Conservation (phyloP, 306 rosid genomes). For the Carpinus viminea region DNA sequence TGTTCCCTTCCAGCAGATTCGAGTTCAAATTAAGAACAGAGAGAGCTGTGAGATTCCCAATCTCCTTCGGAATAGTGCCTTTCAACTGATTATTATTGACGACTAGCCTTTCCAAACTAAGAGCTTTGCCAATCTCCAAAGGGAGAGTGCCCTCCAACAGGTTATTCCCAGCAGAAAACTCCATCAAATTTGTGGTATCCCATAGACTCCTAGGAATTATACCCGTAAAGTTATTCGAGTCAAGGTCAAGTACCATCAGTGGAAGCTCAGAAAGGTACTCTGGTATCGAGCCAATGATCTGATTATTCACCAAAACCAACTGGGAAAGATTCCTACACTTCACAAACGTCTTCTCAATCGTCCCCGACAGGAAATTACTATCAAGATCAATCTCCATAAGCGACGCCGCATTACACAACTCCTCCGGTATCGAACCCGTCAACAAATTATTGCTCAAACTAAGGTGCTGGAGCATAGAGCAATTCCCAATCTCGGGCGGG, state of each 20-base stretch:
- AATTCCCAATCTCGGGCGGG: conserved; percentile 89
- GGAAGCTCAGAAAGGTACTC: conserved; percentile 79
- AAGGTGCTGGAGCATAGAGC: conserved; percentile 63
- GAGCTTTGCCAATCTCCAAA: conserved; percentile 70
- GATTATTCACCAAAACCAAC: conserved; percentile 67
- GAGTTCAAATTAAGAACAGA: conserved; percentile 80
- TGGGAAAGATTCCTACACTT: conserved; percentile 71
- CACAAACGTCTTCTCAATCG: conserved; percentile 57
- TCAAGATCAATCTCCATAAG: conserved; percentile 75
- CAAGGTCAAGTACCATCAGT: conserved; percentile 73
- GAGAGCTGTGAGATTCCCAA: conserved; percentile 65
- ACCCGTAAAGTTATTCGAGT: conserved; percentile 84
- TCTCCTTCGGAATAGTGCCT: conserved; percentile 73
- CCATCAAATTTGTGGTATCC: conserved; percentile 62
- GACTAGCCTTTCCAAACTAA: conserved; percentile 64
- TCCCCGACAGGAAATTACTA: conserved; percentile 63
- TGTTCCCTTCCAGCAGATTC: conserved; percentile 71
- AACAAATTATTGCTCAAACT: conserved; percentile 72
- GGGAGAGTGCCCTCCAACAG: conserved; percentile 70
- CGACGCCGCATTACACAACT: conserved; percentile 71
- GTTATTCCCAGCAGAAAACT: conserved; percentile 85
- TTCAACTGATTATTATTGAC: conserved; percentile 63
- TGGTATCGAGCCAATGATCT: conserved; percentile 71
- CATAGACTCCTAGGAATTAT: conserved; percentile 61
- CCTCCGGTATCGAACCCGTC: conserved; percentile 69